Evolutionary conservation across 2,329 filamentous ascomycete species (phyloP).

Genomic region (Nigrospora oryzae): DNA sequence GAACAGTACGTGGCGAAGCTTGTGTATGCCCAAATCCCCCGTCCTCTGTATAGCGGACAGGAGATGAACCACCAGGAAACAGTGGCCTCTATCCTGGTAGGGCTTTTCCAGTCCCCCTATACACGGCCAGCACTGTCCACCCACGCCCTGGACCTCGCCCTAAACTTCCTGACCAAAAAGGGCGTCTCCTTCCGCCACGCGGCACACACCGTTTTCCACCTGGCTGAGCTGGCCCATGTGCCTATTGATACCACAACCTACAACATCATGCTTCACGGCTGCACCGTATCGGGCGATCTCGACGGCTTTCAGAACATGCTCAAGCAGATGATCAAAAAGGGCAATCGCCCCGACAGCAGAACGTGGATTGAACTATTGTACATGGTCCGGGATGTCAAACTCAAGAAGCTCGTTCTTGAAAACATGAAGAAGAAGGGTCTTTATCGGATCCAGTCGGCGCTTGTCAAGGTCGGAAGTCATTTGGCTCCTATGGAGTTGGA

Average conservation of each 20-base stretch:
- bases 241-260: conserved; percentile 17
- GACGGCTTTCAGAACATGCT: conserved; percentile 15
- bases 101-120: conserved; percentile 14
- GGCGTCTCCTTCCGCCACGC: conserved; percentile 12
- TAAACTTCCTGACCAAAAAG: conserved; percentile 12
- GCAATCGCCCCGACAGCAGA: conserved; percentile 10
- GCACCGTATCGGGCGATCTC: conserved; percentile 15
- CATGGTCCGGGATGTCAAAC: conserved; percentile 29
- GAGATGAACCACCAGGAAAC: conserved; percentile 14
- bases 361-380: conserved; percentile 21
- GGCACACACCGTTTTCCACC: conserved; percentile 12
- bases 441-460: conserved; percentile 9
- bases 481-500: conserved; percentile 13
- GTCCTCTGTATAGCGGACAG: conserved; percentile 12
- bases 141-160: conserved; percentile 18
- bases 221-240: conserved; percentile 10
- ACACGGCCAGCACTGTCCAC: conserved; percentile 11
- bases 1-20: conserved; percentile 17
- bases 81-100: conserved; percentile 14
- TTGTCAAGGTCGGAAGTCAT: conserved; percentile 13
- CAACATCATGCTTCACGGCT: conserved; percentile 13
- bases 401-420: conserved; percentile 35
- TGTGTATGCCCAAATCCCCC: conserved; percentile 14
- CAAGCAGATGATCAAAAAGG: conserved; percentile 16
- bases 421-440: conserved; percentile 17